These are phyloP conservation scores for Gracilaria caudata DNA, from an alignment of 23 red algal species.

Conservation along the genomic window DNA sequence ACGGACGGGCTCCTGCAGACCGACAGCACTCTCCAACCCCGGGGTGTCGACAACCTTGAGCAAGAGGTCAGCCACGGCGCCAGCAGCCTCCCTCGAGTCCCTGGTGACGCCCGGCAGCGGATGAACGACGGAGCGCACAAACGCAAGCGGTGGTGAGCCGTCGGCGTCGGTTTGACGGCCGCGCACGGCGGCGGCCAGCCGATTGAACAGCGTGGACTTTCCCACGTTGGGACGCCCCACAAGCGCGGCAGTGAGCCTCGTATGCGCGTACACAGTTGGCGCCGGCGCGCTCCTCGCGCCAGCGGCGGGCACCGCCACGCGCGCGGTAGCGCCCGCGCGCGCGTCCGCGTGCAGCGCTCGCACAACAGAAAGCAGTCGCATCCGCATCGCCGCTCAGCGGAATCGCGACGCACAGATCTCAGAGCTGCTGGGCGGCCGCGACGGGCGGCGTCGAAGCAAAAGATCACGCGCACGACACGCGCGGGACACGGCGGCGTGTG, in stretches of 20 bases:
- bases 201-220: conserved; percentile 91
- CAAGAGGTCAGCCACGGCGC: conserved; percentile 70
- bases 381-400: neutral
- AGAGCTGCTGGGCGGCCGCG: neutral
- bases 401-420: too few relatives aligned
- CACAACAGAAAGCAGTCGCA: neutral
- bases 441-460: neutral
- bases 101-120: conserved; percentile 82
- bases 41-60: conserved; percentile 92
- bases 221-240: conserved; percentile 91
- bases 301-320: neutral
- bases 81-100: conserved; percentile 61
- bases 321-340: neutral
- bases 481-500: neutral
- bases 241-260: conserved; percentile 60
- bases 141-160: conserved; percentile 16
- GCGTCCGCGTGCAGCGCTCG: conserved; percentile 3
- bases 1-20: neutral
- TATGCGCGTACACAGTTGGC: conserved; percentile 63
- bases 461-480: neutral
- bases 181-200: conserved; percentile 57
- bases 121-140: conserved; percentile 80
- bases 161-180: conserved; percentile 4
- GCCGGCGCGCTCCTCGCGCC: conserved; percentile 28
- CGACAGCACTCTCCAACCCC: conserved; percentile 77